These are phyloP conservation scores for Candida neerlandica DNA, from an alignment of 1,139 yeast species.

Conservation along the genomic window DNA sequence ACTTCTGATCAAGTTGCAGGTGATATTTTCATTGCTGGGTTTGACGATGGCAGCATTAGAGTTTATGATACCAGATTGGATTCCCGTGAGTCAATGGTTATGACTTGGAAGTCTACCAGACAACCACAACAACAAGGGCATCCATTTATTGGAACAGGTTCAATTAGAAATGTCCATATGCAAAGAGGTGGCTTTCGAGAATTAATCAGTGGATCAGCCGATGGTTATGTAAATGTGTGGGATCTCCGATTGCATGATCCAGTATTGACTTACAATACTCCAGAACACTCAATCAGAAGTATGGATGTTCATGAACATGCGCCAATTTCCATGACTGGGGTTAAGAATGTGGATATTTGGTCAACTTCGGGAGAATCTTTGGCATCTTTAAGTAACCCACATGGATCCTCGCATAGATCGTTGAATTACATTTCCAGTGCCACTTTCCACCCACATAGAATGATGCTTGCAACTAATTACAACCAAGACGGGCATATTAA, in stretches of 20 bases:
- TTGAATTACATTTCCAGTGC: slow-evolving; percentile 63
- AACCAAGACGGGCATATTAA: slow-evolving; percentile 77
- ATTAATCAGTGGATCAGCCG: slow-evolving; percentile 78
- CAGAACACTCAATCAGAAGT: slow-evolving; percentile 68
- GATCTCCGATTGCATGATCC: slow-evolving; percentile 80
- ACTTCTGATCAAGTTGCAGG: slow-evolving; percentile 97
- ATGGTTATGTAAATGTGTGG: slow-evolving; percentile 87
- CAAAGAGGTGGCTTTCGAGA: slow-evolving; percentile 97
- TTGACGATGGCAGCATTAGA: slow-evolving; percentile 88
- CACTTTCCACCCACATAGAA: slow-evolving; percentile 89
- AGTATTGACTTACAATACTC: slow-evolving; percentile 59
- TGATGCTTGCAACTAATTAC: slow-evolving; percentile 88
- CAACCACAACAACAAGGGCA: slow-evolving; percentile 15
- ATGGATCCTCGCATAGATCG: slow-evolving; percentile 42
- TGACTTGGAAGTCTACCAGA: slow-evolving; percentile 61
- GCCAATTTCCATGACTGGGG: slow-evolving; percentile 86
- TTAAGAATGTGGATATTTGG: slow-evolving; percentile 81
- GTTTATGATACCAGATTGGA: slow-evolving; percentile 90
- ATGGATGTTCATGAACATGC: slow-evolving; percentile 95
- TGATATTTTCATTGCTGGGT: slow-evolving; percentile 87
- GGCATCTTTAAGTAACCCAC: slow-evolving; percentile 61
- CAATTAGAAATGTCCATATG: slow-evolving; percentile 85
- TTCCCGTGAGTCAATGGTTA: slow-evolving; percentile 83
- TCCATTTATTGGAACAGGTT: slow-evolving; percentile 33
- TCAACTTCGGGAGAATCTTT: slow-evolving; percentile 81